Base-by-base conservation (phyloP, 2,329 filamentous ascomycete species). In the Monosporascus sp. region DNA sequence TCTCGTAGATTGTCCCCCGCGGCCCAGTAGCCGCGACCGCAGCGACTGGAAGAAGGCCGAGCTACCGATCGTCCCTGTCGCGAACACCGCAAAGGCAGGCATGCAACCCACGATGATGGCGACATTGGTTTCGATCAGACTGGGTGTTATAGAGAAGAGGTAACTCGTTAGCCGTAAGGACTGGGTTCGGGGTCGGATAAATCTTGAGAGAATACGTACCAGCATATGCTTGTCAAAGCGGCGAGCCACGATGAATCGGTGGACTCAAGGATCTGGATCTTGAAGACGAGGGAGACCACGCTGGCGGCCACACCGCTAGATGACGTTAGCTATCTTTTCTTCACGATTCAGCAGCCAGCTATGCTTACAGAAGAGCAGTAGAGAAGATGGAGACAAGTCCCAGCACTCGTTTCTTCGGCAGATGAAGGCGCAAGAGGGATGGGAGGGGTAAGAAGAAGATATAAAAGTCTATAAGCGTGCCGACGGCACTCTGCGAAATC, bases 91-190 rank as follows among this genome's bases (percentile, higher is more conserved):
- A 51, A 55, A 55, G 14, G 58, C 55, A 26, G 56, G 58, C 31
- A 57, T 55, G n/a, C 44, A 60, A 15, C 56, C 51, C 18, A 58
- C 56, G 24, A 61, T 54, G 37, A 61, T 38, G 48, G 59, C 59
- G 15, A 59, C 48, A 28, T 55, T 58, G 37, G 38, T 54, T 37
- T 61, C 59, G 35, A 55, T 38, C 14, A 60, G 41, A 18, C 59
- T 61, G 48, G 7, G 24, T 17, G 45, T 24, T 17, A 7, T 6
- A 26, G 24, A 26, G 24, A 37, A 31, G 5, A 51, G 40, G 11
- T 24, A 35, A 38, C 18, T 26, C 8, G 2, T 46, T 5, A 48
- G 3, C 20, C 3, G 17, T 48, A 28, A 3, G 20, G 18, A 15
- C 26, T 17, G 46, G 26, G 35, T 17, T 48, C n/a, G 20, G 46